Evolutionary conservation across 2,329 filamentous ascomycete species (phyloP).

Genomic region (Fragosphaeria purpurea): DNA sequence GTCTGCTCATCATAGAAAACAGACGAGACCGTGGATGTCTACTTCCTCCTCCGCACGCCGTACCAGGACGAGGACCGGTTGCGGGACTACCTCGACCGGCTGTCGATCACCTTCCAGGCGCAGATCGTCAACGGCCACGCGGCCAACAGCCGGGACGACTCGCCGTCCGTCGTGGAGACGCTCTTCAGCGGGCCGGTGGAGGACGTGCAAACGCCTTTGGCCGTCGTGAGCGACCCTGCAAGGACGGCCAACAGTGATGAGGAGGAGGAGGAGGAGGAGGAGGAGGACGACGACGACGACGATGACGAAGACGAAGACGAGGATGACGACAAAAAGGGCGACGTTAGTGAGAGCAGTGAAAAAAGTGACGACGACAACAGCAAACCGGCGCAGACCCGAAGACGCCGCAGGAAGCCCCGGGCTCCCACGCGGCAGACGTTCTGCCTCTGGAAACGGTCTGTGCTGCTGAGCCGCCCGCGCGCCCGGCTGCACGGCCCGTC

Average conservation of each 20-base stretch:
- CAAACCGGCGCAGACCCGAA: slow-evolving; percentile 2
- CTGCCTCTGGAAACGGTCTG: slow-evolving; percentile 49
- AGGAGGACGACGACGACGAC: slow-evolving; percentile 8
- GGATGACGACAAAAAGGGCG: slow-evolving; percentile 8
- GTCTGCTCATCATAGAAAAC: slow-evolving; percentile 38
- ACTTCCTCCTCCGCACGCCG: slow-evolving; percentile 58
- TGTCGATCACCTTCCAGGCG: slow-evolving; percentile 58
- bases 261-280: slow-evolving; percentile 22
- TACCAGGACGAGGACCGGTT: slow-evolving; percentile 47
- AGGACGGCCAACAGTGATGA: slow-evolving; percentile 12
- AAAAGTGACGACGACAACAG: slow-evolving; percentile 14
- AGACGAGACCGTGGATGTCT: slow-evolving; percentile 66
- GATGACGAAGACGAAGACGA: slow-evolving; percentile 22
- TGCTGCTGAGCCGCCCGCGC: slow-evolving; percentile 49
- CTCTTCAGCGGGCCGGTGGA: slow-evolving; percentile 48
- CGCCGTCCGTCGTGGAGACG: slow-evolving; percentile 42
- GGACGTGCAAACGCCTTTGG: slow-evolving; percentile 39
- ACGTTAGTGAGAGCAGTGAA: not conserved
- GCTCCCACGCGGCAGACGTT: slow-evolving; percentile 31
- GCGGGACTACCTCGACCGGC: slow-evolving; percentile 47
- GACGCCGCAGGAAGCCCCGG: too few relatives aligned
- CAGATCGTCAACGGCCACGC: slow-evolving; percentile 50
- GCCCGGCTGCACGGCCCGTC: slow-evolving; percentile 57
- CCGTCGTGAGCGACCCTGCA: slow-evolving; percentile 34
- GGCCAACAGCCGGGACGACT: slow-evolving; percentile 34